A percentile compares a stretch with the other conserved stretches of the same genome.
Conservation (phyloP, 345 rosid species). For the Gossypium ekmanianum region DNA sequence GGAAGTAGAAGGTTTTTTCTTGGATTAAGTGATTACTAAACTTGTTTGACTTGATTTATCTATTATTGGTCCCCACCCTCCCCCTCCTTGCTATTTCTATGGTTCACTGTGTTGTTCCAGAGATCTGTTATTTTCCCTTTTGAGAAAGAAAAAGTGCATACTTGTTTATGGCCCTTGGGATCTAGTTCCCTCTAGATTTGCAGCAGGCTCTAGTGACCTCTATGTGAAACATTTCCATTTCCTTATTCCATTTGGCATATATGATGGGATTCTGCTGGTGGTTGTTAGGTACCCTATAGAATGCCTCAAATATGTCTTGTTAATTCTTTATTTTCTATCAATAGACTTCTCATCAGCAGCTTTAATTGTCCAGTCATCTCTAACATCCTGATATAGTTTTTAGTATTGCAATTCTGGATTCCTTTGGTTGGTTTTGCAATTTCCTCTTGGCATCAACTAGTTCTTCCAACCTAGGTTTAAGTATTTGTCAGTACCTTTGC, state of each 20-base stretch:
- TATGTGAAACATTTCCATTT: neutral
- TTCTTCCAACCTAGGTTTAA: neutral
- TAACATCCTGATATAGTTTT: neutral
- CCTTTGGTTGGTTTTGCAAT: neutral
- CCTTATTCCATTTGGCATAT: neutral
- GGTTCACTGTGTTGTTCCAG: neutral
- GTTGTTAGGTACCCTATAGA: neutral
- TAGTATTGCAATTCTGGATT: neutral
- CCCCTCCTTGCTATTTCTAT: neutral
- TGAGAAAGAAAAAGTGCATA: neutral
- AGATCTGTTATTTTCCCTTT: neutral
- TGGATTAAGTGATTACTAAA: neutral
- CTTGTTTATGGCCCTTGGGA: neutral
- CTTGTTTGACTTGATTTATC: neutral
- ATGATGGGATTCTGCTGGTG: neutral
- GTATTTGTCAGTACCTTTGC: slow-evolving; percentile 1
- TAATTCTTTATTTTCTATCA: neutral
- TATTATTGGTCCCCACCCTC: neutral
- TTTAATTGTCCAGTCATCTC: slow-evolving; percentile 2
- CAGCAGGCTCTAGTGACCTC: neutral
- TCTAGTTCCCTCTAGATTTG: neutral
- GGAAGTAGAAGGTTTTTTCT: neutral
- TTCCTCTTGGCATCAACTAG: neutral
- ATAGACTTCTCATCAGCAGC: neutral
- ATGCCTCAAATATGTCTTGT: neutral